Conservation (phyloP, 208 protist genomes). For the Leishmania martiniquensis region DNA sequence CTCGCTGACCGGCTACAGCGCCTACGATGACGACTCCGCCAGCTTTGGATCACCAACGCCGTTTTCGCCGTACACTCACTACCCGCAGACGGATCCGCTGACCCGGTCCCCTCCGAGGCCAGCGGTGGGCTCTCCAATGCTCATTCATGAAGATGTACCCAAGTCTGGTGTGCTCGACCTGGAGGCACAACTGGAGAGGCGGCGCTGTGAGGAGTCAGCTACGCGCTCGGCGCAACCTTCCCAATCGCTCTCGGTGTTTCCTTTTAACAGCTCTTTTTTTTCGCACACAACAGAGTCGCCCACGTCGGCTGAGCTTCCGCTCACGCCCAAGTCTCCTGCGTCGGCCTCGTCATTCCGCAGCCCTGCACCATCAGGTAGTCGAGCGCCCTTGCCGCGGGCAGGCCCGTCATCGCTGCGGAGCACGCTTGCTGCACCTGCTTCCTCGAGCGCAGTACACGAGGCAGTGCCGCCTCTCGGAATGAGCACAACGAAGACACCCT, state of each 20-base stretch:
- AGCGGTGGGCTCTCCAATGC: neutral
- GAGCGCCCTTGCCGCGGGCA: neutral
- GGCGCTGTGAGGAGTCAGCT: neutral
- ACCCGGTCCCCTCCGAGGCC: neutral
- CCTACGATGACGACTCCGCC: slow-evolving; percentile 2
- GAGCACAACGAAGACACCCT: neutral
- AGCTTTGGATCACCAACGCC: neutral
- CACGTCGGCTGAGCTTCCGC: neutral
- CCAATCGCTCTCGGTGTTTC: neutral
- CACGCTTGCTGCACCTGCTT: neutral
- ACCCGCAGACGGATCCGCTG: neutral
- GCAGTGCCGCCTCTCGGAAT: neutral
- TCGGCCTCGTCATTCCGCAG: neutral
- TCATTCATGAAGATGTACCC: neutral
- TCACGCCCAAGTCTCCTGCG: neutral
- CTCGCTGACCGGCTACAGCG: neutral
- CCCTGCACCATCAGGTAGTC: neutral
- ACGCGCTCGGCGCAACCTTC: neutral
- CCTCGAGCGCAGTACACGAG: neutral
- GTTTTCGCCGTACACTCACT: neutral
- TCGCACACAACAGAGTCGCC: slow-evolving; percentile 3
- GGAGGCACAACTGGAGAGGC: neutral
- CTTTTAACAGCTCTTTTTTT: slow-evolving; percentile 13
- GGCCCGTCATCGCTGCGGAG: neutral
- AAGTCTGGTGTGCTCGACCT: neutral